These are phyloP conservation scores for Smittium mucronatum DNA, from an alignment of 371 early-diverging fungal genomes.

Conservation along the genomic window DNA sequence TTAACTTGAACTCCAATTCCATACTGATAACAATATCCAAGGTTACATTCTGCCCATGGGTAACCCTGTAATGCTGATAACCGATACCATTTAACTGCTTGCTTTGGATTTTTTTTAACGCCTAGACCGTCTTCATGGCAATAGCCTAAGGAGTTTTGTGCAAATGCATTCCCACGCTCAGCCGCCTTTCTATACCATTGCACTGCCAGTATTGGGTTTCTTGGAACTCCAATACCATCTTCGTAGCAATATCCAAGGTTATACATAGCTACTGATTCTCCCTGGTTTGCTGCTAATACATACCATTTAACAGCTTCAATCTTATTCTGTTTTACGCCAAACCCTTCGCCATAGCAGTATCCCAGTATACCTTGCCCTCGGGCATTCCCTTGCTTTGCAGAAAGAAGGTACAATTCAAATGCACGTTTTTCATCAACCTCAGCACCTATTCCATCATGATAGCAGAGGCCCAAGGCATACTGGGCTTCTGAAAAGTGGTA, in stretches of 20 bases:
- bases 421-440: conserved; percentile 40
- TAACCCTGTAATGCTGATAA: conserved; percentile 52
- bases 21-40: conserved; percentile 70
- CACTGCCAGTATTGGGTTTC: conserved; percentile 44
- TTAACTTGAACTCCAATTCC: conserved; percentile 63
- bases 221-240: conserved; percentile 54
- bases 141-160: conserved; percentile 66
- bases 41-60: conserved; percentile 65
- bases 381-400: conserved; percentile 49
- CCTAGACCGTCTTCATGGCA: conserved; percentile 68
- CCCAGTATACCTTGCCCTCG: conserved; percentile 60
- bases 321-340: conserved; percentile 50
- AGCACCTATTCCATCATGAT: conserved; percentile 55
- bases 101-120: conserved; percentile 37
- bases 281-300: conserved; percentile 40
- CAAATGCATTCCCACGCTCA: conserved; percentile 55
- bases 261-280: conserved; percentile 55
- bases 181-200: conserved; percentile 54
- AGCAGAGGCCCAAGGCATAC: conserved; percentile 59
- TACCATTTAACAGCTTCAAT: conserved; percentile 52
- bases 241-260: conserved; percentile 73
- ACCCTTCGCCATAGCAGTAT: conserved; percentile 69
- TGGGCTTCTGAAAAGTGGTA: conserved; percentile 36
- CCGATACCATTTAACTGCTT: conserved; percentile 57
- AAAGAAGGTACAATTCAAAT: conserved; percentile 44